A percentile compares a stretch with the other conserved stretches of the same genome.
Evolutionary conservation across 352 stramenopile species (phyloP).

Genomic region (Thraustochytrium sp.): DNA sequence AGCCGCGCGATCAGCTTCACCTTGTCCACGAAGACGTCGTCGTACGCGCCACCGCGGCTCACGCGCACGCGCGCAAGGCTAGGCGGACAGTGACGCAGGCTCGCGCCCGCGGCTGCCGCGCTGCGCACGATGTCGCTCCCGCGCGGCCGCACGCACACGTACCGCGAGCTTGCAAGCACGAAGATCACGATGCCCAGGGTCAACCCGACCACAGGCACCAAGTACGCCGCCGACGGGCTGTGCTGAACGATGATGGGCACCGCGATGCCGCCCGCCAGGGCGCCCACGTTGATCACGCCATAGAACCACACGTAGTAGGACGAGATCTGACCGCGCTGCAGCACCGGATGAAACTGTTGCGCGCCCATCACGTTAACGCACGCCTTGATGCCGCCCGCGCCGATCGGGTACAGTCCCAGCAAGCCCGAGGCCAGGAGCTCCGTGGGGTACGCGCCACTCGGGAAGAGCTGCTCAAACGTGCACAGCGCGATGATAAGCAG

Average conservation of each 20-base stretch:
- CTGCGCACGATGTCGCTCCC: slow-evolving; percentile 12
- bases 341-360: slow-evolving; percentile 63
- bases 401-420: slow-evolving; percentile 55
- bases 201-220: slow-evolving; percentile 58
- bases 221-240: slow-evolving; percentile 59
- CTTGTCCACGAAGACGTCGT: slow-evolving; percentile 32
- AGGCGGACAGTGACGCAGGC: not conserved
- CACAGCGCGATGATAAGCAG: slow-evolving; percentile 57
- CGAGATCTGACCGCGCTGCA: slow-evolving; percentile 59
- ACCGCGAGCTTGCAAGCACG: slow-evolving; percentile 52
- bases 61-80: not conserved
- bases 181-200: slow-evolving; percentile 55
- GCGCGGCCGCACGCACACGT: slow-evolving; percentile 50
- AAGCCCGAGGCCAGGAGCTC: slow-evolving; percentile 49
- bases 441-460: slow-evolving; percentile 54
- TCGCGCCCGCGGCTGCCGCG: not conserved
- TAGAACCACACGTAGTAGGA: slow-evolving; percentile 65
- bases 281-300: slow-evolving; percentile 64
- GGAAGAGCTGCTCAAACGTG: slow-evolving; percentile 52
- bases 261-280: slow-evolving; percentile 57
- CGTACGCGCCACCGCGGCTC: not conserved
- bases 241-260: slow-evolving; percentile 57
- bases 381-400: slow-evolving; percentile 59
- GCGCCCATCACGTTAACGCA: slow-evolving; percentile 65
- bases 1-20: slow-evolving; percentile 46